Evolutionary conservation across 2,329 filamentous ascomycete species (phyloP).

Genomic region (Tolypocladium capitatum): DNA sequence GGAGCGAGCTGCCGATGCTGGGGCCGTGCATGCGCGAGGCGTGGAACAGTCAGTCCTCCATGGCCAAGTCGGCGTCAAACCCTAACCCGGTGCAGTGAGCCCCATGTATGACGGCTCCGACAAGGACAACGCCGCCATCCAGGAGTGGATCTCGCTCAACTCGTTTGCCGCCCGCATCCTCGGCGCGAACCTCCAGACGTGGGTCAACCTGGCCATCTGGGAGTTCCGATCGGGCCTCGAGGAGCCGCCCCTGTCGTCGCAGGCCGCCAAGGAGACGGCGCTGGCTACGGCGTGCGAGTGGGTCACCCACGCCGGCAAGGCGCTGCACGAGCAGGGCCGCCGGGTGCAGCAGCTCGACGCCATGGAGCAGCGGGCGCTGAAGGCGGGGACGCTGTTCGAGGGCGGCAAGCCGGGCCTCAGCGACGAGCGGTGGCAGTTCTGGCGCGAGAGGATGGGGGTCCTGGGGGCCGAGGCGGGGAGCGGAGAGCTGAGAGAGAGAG

Average conservation of each 20-base stretch:
- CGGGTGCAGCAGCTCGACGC: constrained; percentile 8
- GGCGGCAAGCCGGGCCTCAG: constrained; percentile 10
- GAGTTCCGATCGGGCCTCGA: constrained; percentile 18
- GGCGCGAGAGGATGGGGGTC: constrained; percentile 14
- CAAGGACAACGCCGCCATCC: constrained; percentile 7
- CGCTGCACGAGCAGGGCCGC: constrained; percentile 9
- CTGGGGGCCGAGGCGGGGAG: constrained; percentile 7
- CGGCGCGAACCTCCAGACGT: constrained; percentile 8
- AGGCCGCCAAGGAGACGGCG: constrained; percentile 7
- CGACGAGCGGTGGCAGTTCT: constrained; percentile 17
- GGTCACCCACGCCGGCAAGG: constrained; percentile 16
- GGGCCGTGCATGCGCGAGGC: constrained; percentile 16
- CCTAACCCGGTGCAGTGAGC: constrained; percentile 5
- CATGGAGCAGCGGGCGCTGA: constrained; percentile 7
- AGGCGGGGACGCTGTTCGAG: constrained; percentile 9
- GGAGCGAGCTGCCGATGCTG: constrained; percentile 18
- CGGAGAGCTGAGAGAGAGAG: constrained; percentile 9
- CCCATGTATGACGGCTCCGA: constrained; percentile 12
- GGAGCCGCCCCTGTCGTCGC: constrained; percentile 7
- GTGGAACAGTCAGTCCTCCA: constrained; percentile 13
- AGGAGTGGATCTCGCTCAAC: constrained; percentile 18
- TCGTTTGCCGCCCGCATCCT: constrained; percentile 19
- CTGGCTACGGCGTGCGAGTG: constrained; percentile 15
- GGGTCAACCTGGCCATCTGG: constrained; percentile 17
- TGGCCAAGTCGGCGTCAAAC: neutral